These are phyloP conservation scores for Pichia exigua DNA, from an alignment of 805 yeast species.

Conservation along the genomic window DNA sequence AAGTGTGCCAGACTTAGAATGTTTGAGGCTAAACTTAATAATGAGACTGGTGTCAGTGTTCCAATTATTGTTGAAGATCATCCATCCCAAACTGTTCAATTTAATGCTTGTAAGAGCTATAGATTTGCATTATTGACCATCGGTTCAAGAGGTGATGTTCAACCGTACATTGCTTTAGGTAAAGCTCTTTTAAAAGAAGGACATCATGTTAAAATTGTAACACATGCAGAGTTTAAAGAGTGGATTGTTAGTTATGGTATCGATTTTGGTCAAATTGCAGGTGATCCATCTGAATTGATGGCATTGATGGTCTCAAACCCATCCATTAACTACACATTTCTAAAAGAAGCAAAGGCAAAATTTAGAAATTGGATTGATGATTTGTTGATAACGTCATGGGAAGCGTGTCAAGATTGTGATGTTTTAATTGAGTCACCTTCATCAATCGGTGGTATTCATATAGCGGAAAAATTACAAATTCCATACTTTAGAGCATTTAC, in stretches of 20 bases:
- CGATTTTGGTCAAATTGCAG: constrained; percentile 70
- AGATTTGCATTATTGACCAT: constrained; percentile 72
- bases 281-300: constrained; percentile 90
- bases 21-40: constrained; percentile 58
- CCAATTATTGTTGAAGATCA: constrained; percentile 65
- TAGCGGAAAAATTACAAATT: constrained; percentile 83
- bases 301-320: constrained; percentile 88
- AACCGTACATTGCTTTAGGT: constrained; percentile 89
- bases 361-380: constrained; percentile 82
- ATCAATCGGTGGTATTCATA: constrained; percentile 91
- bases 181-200: constrained; percentile 75
- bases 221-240: constrained; percentile 71
- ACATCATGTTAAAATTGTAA: constrained; percentile 74
- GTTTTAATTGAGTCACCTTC: constrained; percentile 91
- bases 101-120: constrained; percentile 47
- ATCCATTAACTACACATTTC: constrained; percentile 70
- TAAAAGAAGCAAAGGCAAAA: constrained; percentile 73
- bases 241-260: constrained; percentile 69
- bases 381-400: constrained; percentile 68
- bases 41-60: constrained; percentile 53
- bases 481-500: constrained; percentile 95
- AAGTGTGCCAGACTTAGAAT: constrained; percentile 56
- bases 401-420: constrained; percentile 77
- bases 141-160: constrained; percentile 96
- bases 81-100: constrained; percentile 33